Base-by-base conservation (phyloP, 441 rosid species). In the Gossypium schwendimanii region DNA sequence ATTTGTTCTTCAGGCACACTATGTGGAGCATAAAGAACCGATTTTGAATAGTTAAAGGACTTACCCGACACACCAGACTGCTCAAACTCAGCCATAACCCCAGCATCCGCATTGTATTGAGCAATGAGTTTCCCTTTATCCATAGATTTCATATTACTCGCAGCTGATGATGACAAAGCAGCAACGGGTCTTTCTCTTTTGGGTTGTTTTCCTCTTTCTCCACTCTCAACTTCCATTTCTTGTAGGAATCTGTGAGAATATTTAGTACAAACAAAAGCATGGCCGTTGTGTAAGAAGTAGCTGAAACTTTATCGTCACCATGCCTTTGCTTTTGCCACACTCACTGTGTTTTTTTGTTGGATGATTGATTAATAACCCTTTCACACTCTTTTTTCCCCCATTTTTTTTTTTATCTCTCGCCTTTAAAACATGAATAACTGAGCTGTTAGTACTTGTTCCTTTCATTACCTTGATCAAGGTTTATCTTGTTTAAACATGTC, bases 71-170 rank as follows among this genome's bases (percentile, higher is more conserved):
- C 78, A 55, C 61, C 75, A 8, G 94, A 90, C 26, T 84, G 87
- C 73, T 91, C 94, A 58, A 89, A 89, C 72, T 89, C 87, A 15
- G 92, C 96, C 53, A 87, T 80, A 60, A 90, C 83, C 63, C 83
- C 84, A 33, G 94, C 97, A 65, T 91, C 97, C 1, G 90, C 89
- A 73, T 82, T 90, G 83, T 79, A 91, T 65, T 86, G 92, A 47
- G 91, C 89, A 72, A 86, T 73, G 67, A 62, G 76, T 68, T 85
- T 81, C 24, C 77, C 76, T 55, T 79, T 83, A 24, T 36, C 71
- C 50, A 66, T 62, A 28, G 84, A 81, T 73, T 78, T 87, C 92
- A 85, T 86, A 75, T 79, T 84, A 82, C 86, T 79, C 33, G 85
- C 88, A 63, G 84, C 82, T 36, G 88, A 88, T 8, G 86, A 77